phyloP scores from a whole-genome alignment of 2,329 filamentous ascomycete genomes.

The Sphaerulina vaccinii region DNA sequence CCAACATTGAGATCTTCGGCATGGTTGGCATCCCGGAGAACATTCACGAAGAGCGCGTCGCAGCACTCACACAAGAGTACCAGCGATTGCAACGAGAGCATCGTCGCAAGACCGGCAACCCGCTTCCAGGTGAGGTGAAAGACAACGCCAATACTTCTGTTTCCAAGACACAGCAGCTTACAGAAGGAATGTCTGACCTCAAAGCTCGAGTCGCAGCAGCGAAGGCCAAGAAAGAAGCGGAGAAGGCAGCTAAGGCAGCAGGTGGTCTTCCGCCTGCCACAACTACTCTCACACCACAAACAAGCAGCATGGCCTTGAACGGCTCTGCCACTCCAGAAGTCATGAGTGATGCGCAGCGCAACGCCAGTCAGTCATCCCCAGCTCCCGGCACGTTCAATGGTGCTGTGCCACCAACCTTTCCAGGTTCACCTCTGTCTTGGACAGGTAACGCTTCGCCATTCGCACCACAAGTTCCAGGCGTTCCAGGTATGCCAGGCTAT shows the following conservation, averaged over 20 bases:
- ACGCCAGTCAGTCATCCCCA: neutral
- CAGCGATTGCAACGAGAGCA: constrained; percentile 83
- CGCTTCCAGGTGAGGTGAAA: constrained; percentile 53
- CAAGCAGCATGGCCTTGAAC: neutral
- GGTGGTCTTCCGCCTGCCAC: neutral
- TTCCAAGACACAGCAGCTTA: constrained; percentile 1
- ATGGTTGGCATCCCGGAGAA: constrained; percentile 96
- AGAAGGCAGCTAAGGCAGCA: constrained; percentile 7
- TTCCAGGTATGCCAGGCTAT: too few species aligned
- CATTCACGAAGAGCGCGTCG: constrained; percentile 76
- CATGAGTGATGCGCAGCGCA: neutral
- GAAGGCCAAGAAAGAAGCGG: constrained; percentile 10
- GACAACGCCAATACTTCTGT: neutral
- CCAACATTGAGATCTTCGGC: constrained; percentile 95
- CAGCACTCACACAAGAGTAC: constrained; percentile 80
- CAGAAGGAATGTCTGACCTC: neutral
- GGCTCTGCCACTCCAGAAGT: neutral
- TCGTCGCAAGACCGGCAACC: constrained; percentile 79
- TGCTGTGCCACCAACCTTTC: neutral
- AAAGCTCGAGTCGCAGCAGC: neutral
- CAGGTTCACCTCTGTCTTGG: neutral
- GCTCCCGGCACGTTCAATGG: neutral
- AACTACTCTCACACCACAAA: constrained; percentile 1
- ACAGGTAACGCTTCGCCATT: neutral
- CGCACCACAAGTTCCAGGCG: neutral